Conservation (phyloP, 1,284 basidiomycete species). For the Rhodofomes roseus region DNA sequence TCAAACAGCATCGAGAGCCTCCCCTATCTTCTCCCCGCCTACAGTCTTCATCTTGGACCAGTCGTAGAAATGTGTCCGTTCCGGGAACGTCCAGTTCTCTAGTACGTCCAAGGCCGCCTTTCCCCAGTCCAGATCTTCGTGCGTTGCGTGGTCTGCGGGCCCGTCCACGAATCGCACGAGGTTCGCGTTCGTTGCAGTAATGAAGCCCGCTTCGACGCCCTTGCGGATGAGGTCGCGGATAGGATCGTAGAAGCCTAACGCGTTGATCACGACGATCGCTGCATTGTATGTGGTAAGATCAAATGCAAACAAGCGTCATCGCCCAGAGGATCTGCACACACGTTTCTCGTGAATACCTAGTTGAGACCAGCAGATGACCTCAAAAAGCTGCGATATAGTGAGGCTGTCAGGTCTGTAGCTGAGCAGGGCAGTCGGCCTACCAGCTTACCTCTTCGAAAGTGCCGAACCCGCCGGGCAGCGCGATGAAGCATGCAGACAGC, state of each 20-base stretch:
- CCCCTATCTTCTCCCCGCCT: conserved; percentile 9
- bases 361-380: conserved; percentile 91
- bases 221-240: conserved; percentile 69
- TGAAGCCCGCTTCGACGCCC: conserved; percentile 74
- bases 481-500: conserved; percentile 76
- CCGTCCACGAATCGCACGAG: conserved; percentile 75
- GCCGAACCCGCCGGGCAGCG: conserved; percentile 87
- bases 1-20: conserved; percentile 6
- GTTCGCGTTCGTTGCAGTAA: conserved; percentile 53
- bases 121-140: conserved; percentile 76
- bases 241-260: conserved; percentile 77
- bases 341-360: conserved; percentile 87
- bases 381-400: conserved; percentile 56
- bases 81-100: conserved; percentile 50
- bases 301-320: background rate
- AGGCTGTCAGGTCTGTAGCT: background rate
- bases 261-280: conserved; percentile 84
- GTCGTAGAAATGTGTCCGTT: conserved; percentile 20
- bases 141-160: conserved; percentile 49
- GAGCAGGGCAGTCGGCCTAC: background rate
- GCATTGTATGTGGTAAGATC: background rate
- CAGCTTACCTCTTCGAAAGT: conserved; percentile 82
- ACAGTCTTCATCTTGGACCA: conserved; percentile 24
- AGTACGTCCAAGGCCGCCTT: conserved; percentile 63
- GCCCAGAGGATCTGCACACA: conserved; percentile 30